phyloP scores from a whole-genome alignment of 2,329 filamentous ascomycete genomes.

The Trichophyton verrucosum region DNA sequence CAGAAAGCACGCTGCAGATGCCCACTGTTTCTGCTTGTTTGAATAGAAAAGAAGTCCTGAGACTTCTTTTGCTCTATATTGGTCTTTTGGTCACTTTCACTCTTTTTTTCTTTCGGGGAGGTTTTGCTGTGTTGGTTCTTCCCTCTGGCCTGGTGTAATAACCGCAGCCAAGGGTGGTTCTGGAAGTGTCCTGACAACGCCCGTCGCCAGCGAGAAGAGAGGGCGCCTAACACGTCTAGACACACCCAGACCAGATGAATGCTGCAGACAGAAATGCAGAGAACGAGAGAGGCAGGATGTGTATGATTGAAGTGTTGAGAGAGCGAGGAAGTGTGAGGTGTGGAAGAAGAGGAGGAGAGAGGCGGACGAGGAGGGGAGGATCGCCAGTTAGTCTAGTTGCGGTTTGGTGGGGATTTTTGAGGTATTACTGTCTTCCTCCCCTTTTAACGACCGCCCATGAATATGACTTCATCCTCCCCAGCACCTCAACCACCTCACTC shows the following conservation, averaged over 20 bases:
- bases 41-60: not conserved
- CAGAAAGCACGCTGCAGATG: too few species aligned
- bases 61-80: not conserved
- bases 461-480: not conserved
- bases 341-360: not conserved
- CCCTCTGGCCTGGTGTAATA: not conserved
- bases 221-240: not conserved
- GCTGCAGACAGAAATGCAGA: too few species aligned
- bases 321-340: not conserved
- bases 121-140: not conserved
- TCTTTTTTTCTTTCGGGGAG: not conserved
- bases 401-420: not conserved
- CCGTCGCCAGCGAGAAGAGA: not conserved
- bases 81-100: not conserved
- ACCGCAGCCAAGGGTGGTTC: not conserved
- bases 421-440: not conserved
- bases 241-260: too few species aligned
- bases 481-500: not conserved
- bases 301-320: not conserved
- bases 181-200: too few species aligned
- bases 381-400: not conserved
- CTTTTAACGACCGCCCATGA: not conserved
- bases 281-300: too few species aligned
- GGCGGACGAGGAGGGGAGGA: not conserved
- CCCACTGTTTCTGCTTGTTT: not conserved